Percentiles rank a stretch among this genome's conserved stretches.
phyloP scores from a whole-genome alignment of 208 protist genomes.

The Phytomonas francai region DNA sequence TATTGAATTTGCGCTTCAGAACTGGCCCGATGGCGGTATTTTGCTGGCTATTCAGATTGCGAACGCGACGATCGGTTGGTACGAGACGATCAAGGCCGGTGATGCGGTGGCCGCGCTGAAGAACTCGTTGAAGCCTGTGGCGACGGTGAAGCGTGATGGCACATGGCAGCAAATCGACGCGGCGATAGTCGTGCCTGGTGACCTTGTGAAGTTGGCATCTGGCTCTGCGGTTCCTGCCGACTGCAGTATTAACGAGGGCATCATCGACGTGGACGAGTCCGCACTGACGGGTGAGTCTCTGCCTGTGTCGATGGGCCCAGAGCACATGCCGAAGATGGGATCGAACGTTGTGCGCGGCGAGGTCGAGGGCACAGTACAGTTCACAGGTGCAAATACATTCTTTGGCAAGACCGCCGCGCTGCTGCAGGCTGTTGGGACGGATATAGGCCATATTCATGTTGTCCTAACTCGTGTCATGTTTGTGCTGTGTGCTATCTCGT shows the following conservation, averaged over 20 bases:
- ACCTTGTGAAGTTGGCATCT: constrained; percentile 86
- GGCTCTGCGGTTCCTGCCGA: constrained; percentile 92
- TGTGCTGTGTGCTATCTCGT: constrained; percentile 43
- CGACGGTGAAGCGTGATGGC: constrained; percentile 77
- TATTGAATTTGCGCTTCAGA: constrained; percentile 82
- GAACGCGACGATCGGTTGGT: constrained; percentile 83
- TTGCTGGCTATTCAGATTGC: constrained; percentile 79
- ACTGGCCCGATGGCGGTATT: constrained; percentile 82
- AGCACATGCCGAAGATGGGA: constrained; percentile 89
- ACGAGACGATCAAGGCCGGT: constrained; percentile 90
- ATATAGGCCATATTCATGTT: constrained; percentile 65
- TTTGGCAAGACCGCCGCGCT: constrained; percentile 91
- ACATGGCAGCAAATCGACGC: constrained; percentile 76
- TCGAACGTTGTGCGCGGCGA: constrained; percentile 80
- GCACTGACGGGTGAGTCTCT: constrained; percentile 94
- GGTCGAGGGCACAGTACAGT: constrained; percentile 68
- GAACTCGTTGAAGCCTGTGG: constrained; percentile 73
- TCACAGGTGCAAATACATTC: constrained; percentile 90
- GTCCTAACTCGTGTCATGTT: constrained; percentile 67
- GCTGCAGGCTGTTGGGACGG: constrained; percentile 71
- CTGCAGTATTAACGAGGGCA: constrained; percentile 77
- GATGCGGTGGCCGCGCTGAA: constrained; percentile 91
- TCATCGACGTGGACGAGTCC: constrained; percentile 92
- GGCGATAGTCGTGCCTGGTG: constrained; percentile 87
- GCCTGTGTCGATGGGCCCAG: constrained; percentile 82